Evolutionary conservation across 352 stramenopile genomes (phyloP), one percentile per base, ranked within the genome.

Genomic region (Globisporangium recalcitrans): DNA sequence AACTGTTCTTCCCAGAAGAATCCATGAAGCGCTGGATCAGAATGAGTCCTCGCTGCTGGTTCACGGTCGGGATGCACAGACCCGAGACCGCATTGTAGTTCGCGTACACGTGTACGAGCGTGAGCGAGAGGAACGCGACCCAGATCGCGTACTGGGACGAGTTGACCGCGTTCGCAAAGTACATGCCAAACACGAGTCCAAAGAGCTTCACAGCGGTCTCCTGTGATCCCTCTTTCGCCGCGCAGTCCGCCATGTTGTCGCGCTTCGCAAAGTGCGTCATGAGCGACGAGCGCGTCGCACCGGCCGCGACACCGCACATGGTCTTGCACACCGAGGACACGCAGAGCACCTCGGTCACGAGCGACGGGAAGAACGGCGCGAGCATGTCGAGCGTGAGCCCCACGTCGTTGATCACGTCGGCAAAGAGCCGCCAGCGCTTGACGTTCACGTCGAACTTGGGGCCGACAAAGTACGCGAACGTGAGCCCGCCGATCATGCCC

Each of bases 351-450:
- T 90, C 58, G 0, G 83, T 92, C 24, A 90, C 81, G 56, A 87
- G 58, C 53, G 65, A 64, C n/a, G 80, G 80, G 55, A 87, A 87
- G 67, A 86, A 82, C 0, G 83, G 83, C 38, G 83, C 83, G 19
- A 92, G 67, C 80, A 92, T 92, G 49, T 92, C 83, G 1, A 98
- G 68, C 38, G 91, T 97, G 16, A 99, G 78, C 2, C 90, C 95
- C 26, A 98, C 72, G 79, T 99, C 94, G 72, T 98, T 98, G 54
- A 98, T 94, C 29, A 98, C 82, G 80, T 99, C 96, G 13, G 96
- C 96, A 70, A 98, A 97, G 0, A 99, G 78, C 29, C 96, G 78
- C 86, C 96, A 99, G 73, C 97, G 87, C 78, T 98, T 98, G 47
- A 98, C 93, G 73, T 98, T 91, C 16, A 88, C 71, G 78, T 98